Conservation (phyloP, 495 filamentous ascomycete species). For the Hypoxylon lenormandii region DNA sequence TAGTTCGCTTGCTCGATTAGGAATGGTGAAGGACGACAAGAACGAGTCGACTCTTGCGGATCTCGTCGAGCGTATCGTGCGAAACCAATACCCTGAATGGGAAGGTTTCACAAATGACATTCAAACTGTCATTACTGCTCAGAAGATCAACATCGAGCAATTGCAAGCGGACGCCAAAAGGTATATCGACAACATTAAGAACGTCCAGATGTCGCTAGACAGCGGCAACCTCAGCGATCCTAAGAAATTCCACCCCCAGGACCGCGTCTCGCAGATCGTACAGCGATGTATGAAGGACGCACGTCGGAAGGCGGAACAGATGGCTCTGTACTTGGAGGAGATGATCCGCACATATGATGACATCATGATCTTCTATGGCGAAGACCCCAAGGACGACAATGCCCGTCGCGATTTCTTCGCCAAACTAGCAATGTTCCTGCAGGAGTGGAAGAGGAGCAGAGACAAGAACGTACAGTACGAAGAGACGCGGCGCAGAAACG, state of each 20-base stretch:
- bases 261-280: conserved; percentile 90
- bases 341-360: conserved; percentile 92
- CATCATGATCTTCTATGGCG: conserved; percentile 96
- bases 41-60: conserved; percentile 97
- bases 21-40: conserved; percentile 99
- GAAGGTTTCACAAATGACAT: conserved; percentile 90
- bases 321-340: conserved; percentile 92
- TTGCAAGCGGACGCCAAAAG: conserved; percentile 87
- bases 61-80: conserved; percentile 95
- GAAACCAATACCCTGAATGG: conserved; percentile 96
- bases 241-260: conserved; percentile 97
- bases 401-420: conserved; percentile 96
- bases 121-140: conserved; percentile 77
- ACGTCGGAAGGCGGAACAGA: conserved; percentile 92
- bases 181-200: conserved; percentile 94
- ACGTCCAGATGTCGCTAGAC: conserved; percentile 90
- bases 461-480: conserved; percentile 90
- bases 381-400: conserved; percentile 91
- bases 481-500: conserved; percentile 83
- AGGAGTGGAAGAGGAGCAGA: conserved; percentile 94
- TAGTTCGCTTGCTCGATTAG: conserved; percentile 89
- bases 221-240: conserved; percentile 94
- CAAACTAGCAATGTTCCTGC: conserved; percentile 90
- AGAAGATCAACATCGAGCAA: conserved; percentile 96
- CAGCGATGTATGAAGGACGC: conserved; percentile 97